Conservation (phyloP, 129 eudicot genomes). For the Pittosporum tobira region DNA sequence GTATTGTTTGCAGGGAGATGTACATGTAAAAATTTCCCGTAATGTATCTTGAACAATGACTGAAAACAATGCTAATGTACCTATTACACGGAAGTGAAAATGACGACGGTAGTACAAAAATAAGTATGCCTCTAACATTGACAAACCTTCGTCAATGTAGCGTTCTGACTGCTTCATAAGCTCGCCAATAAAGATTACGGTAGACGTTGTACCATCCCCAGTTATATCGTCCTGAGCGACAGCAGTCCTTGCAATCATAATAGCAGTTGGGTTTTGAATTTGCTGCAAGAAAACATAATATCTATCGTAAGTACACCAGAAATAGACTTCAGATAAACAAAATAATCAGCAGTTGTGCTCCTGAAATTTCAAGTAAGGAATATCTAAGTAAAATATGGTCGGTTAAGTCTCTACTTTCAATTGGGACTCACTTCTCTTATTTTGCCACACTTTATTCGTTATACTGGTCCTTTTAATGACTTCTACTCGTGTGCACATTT, state of each 20-base stretch:
- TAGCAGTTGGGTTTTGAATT: conserved; percentile 95
- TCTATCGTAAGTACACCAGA: neutral
- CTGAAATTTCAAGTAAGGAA: neutral
- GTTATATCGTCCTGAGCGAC: conserved; percentile 98
- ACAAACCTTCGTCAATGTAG: conserved; percentile 82
- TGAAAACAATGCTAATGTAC: too few species aligned
- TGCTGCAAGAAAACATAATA: conserved; percentile 40
- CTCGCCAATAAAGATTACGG: conserved; percentile 93
- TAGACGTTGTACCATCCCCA: conserved; percentile 98
- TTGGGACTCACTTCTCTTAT: too few species aligned
- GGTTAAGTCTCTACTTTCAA: too few species aligned
- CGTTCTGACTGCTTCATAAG: conserved; percentile 96
- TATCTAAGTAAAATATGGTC: too few species aligned
- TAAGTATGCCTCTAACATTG: neutral
- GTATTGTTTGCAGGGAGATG: too few species aligned
- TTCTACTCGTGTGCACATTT: too few species aligned
- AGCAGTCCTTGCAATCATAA: conserved; percentile 98
- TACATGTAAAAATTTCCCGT: too few species aligned
- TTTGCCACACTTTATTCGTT: too few species aligned
- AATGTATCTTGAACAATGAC: too few species aligned
- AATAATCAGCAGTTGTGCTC: neutral
- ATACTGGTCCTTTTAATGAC: too few species aligned
- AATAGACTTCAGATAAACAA: neutral
- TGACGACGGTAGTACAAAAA: too few species aligned
- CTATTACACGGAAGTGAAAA: too few species aligned